Conservation (phyloP, 352 stramenopile species). For the Pythium folliculosum region DNA sequence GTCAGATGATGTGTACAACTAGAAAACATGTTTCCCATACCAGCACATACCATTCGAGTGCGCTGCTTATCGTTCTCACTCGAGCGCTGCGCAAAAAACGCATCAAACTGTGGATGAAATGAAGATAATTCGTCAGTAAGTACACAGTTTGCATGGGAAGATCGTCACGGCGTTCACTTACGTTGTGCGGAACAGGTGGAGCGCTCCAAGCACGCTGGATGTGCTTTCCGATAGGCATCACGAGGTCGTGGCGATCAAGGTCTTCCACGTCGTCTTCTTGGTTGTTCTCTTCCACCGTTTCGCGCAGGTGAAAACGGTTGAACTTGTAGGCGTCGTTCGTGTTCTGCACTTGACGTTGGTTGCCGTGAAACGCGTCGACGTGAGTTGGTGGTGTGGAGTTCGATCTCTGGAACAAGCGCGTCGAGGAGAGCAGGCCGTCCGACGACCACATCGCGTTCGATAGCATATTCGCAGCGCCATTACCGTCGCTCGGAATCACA, state of each 20-base stretch:
- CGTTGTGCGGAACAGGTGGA: conserved; percentile 40
- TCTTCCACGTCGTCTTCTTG: conserved; percentile 30
- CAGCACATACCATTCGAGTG: conserved; percentile 9
- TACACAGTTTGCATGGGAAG: not conserved
- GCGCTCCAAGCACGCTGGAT: conserved; percentile 54
- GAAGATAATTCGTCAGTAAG: not conserved
- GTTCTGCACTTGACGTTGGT: conserved; percentile 10
- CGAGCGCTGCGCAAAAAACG: conserved; percentile 6
- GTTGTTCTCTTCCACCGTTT: conserved; percentile 31
- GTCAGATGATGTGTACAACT: not conserved
- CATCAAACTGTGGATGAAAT: conserved; percentile 18
- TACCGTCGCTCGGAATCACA: not conserved
- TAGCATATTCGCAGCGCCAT: conserved; percentile 32
- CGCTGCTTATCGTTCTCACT: conserved; percentile 1
- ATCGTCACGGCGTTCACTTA: conserved; percentile 23
- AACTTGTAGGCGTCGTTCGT: conserved; percentile 10
- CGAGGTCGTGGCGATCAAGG: conserved; percentile 19
- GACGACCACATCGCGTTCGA: conserved; percentile 55
- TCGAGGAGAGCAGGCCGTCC: conserved; percentile 52
- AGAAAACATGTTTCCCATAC: no score
- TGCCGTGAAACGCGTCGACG: conserved; percentile 8
- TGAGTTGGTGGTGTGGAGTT: conserved; percentile 37
- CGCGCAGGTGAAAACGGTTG: conserved; percentile 15
- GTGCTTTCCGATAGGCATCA: conserved; percentile 28
- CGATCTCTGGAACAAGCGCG: conserved; percentile 55